Evolutionary conservation across 192 early-diverging fungal genomes (phyloP), one percentile per base, ranked within the genome.

Genomic region (Rhizophagus clarus): DNA sequence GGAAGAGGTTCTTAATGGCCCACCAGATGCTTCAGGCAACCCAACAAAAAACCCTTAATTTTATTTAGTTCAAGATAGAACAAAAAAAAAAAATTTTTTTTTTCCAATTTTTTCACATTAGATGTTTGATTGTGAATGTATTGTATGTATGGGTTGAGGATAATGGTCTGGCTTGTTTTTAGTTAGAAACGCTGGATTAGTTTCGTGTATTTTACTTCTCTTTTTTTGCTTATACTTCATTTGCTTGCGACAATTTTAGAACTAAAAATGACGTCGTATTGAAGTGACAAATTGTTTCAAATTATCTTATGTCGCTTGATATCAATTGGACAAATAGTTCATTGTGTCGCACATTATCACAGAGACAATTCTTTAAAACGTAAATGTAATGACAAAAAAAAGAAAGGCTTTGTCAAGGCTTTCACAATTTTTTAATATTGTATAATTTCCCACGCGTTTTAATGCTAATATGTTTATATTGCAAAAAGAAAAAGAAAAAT

Each of bases 1-100:
- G 81, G 89, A 90, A 37, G 88, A 91, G 28, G 86, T 88, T 20
- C 70, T 89, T 29, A 77, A 78, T 28, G 76, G 73, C 14, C 77
- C 77, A 28, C 77, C 77, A 17, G 79, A 81, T 64, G 28, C 51
- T 56, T 56, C 51, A 56, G 51, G 47, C 31, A 79, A 24, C 40
- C 37, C 28, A n/a, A 32, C 56, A 37, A 61, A 28, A 72, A 72
- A 24, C 71, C 42, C 45, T 49, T 72, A 72, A 72, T 70, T 70
- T 31, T 66, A 66, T 66, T 26, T 66, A 56, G 51, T 56, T 56
- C 17, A 17, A 56, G 15, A 56, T 56, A 56, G 51, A 56, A 56
- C 20, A 22, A 56, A 56, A 56, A 22, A n/a, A 20, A 20, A 10
- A 14, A n/a, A n/a, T n/a, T 51, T 17, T 64, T 64, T 66, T 29